Conservation (phyloP, 768 basidiomycete species). For the Leccinum rimulosum region DNA sequence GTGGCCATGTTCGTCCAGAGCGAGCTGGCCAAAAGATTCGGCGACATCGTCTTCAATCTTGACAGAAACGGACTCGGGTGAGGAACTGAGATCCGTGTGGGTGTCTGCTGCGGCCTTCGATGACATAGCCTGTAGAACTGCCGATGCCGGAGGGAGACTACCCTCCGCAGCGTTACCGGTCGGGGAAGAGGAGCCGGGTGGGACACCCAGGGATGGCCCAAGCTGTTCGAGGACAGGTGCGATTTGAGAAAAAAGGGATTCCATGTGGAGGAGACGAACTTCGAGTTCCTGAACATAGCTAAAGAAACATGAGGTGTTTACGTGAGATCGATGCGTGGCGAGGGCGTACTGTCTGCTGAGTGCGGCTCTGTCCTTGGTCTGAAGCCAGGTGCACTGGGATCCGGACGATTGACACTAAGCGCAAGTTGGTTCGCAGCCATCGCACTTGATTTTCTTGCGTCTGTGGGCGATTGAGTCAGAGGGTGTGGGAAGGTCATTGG, state of each 20-base stretch:
- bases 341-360: slow-evolving; percentile 79
- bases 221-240: slow-evolving; percentile 76
- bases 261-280: slow-evolving; percentile 84
- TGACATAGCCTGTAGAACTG: slow-evolving; percentile 36
- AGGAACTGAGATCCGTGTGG: slow-evolving; percentile 33
- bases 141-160: slow-evolving; percentile 25
- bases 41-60: slow-evolving; percentile 67
- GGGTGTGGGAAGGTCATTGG: slow-evolving; percentile 69
- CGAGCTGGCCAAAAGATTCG: slow-evolving; percentile 84
- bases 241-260: slow-evolving; percentile 76
- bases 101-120: slow-evolving; percentile 37
- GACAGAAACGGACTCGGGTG: slow-evolving; percentile 32
- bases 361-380: slow-evolving; percentile 89
- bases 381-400: slow-evolving; percentile 83
- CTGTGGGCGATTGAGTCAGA: slow-evolving; percentile 38
- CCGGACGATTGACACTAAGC: slow-evolving; percentile 75
- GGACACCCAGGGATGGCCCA: slow-evolving; percentile 50
- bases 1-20: slow-evolving; percentile 86
- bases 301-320: slow-evolving; percentile 18
- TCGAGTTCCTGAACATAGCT: slow-evolving; percentile 93
- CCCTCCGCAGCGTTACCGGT: slow-evolving; percentile 13
- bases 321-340: neutral
- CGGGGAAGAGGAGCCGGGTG: slow-evolving; percentile 32
- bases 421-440: slow-evolving; percentile 83
- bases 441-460: slow-evolving; percentile 92